Evolutionary conservation across 768 basidiomycete species (phyloP), one percentile per base, ranked within the genome.

Genomic region (Udeniomyces megalosporus): DNA sequence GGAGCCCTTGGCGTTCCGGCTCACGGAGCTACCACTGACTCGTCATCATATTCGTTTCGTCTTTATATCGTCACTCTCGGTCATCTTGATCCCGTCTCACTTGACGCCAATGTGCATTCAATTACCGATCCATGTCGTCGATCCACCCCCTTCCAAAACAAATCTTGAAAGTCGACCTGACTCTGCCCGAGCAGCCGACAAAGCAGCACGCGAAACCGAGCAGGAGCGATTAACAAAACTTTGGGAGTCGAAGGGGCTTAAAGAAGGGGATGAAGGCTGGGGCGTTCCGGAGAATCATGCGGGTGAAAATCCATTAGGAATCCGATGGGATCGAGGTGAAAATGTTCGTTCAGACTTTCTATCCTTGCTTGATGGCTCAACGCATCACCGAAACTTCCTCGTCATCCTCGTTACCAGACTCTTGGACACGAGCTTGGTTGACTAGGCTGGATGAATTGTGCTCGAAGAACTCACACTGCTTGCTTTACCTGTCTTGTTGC

Each of bases 231-330:
- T 65, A 2, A n/a, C 12, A 4, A 20, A 31, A n/a, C 22, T 65
- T n/a, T 65, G 63, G 63, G 24, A 14, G 24, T n/a, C n/a, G 7
- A 32, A 59, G 32, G 63, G 63, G 2, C 42, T 60, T 24, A 31
- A 44, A 31, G 47, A 49, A 29, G 58, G 58, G 15, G 63, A 65
- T 22, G 45, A 54, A 14, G 58, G 47, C 3, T 59, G 63, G 63
- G 63, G 58, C 15, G 20, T 38, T 0, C 58, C 57, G 0, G 50
- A 52, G 11, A 65, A 65, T 29, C 22, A 46, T 34, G 63, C 35
- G 5, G 63, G 63, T 15, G 63, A 65, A 42, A 54, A 28, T 8
- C 58, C 57, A 22, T 28, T 65, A 29, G 63, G 63, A 3, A 65
- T 65, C 51, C 38, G 38, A 32, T 65, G 58, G 57, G 58, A 42